phyloP scores from a whole-genome alignment of 2,329 filamentous ascomycete genomes.

The Epichloe gansuensis region DNA sequence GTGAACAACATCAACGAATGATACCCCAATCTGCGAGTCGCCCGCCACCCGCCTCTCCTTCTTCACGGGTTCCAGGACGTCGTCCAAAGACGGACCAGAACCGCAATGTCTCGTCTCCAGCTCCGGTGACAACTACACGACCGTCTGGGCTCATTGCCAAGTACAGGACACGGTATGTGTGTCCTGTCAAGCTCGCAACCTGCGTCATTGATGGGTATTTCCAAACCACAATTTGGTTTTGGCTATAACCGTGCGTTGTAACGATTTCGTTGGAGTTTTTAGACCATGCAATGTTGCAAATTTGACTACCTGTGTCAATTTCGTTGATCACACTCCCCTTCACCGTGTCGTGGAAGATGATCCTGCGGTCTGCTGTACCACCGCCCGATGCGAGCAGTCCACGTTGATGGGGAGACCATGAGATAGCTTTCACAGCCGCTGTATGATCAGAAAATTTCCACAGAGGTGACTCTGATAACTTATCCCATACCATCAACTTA shows the following conservation, averaged over 20 bases:
- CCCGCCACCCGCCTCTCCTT: conserved; percentile 47
- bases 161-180: conserved; percentile 93
- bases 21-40: conserved; percentile 70
- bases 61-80: conserved; percentile 59
- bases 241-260: conserved; percentile 90
- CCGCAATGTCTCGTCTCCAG: conserved; percentile 86
- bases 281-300: conserved; percentile 97
- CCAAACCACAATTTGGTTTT: conserved; percentile 99
- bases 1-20: conserved; percentile 44
- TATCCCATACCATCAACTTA: conserved; percentile 98
- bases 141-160: conserved; percentile 96
- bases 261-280: conserved; percentile 98
- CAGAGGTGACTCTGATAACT: conserved; percentile 78
- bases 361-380: conserved; percentile 87
- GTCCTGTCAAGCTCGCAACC: conserved; percentile 86
- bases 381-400: conserved; percentile 91
- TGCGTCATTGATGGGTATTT: conserved; percentile 98
- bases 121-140: conserved; percentile 84
- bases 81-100: conserved; percentile 97
- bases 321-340: conserved; percentile 73
- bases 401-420: conserved; percentile 94
- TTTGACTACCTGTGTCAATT: conserved; percentile 92
- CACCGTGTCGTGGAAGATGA: conserved; percentile 95
- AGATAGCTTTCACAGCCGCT: conserved; percentile 92
- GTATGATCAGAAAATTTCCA: conserved; percentile 94